Evolutionary conservation across 805 yeast species (phyloP), one percentile per base, ranked within the genome.

Genomic region (Kodamaea neixiangensis): DNA sequence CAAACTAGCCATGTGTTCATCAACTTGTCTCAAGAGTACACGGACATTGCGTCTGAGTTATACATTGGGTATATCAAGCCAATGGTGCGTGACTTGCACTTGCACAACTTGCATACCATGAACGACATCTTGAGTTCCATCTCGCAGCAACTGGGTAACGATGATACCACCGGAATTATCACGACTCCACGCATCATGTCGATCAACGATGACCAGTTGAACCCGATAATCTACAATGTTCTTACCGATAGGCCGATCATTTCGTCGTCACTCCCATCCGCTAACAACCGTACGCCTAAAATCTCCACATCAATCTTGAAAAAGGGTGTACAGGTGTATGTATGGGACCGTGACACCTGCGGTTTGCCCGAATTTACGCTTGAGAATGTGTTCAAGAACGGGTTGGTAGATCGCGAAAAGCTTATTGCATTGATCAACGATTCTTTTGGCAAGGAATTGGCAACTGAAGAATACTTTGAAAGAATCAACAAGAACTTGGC

Each of bases 191-290:
- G 74, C 7, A 82, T 89, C 18, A 93, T 96, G 21, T 82, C 88
- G 2, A 58, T 72, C 34, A 73, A 71, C 47, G 66, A 64, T 51
- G 77, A 74, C 55, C 77, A 79, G 46, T 72, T 85, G 53, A 94
- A 94, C 64, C 99, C 99, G 1, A 79, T 94, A 39, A 82, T 94
- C 13, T 89, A 92, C 67, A 94, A 94, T 63, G 79, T 94, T 13
- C 75, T 94, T 35, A 94, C 99, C 0, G 98, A 94, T 64, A 75
- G 98, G 47, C 90, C 98, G 1, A 77, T 89, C 7, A 85, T 93
- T 17, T 90, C 97, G 1, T 89, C 97, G 0, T 92, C 98, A 0
- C 73, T 94, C 39, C 97, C 99, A 0, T 82, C 88, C 20, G 51
- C 73, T 6, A 62, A 63, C 42, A 73, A 78, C 39, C 79, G 87